phyloP scores from a whole-genome alignment of 495 filamentous ascomycete genomes.

The Elasticomyces elasticus region DNA sequence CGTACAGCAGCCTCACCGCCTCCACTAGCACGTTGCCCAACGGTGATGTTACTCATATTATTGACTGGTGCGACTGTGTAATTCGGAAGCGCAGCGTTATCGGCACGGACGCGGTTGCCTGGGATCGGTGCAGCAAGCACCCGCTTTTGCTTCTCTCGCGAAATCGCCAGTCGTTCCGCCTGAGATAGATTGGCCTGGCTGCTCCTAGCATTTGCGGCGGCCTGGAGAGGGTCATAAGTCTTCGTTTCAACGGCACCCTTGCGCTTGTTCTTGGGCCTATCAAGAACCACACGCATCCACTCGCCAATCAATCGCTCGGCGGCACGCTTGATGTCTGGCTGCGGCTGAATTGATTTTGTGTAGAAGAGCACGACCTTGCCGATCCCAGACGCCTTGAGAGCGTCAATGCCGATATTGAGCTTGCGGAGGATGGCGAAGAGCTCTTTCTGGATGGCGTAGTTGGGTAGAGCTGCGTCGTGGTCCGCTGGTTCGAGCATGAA shows the following conservation, averaged over 20 bases:
- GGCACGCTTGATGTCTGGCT: slow-evolving; percentile 79
- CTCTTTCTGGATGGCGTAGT: slow-evolving; percentile 94
- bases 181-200: background rate
- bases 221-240: slow-evolving; percentile 34
- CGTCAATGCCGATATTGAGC: slow-evolving; percentile 81
- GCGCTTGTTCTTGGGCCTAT: slow-evolving; percentile 84
- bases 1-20: background rate
- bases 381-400: slow-evolving; percentile 79
- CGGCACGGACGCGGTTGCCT: slow-evolving; percentile 61
- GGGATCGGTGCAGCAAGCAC: slow-evolving; percentile 56
- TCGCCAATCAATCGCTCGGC: slow-evolving; percentile 84
- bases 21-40: background rate
- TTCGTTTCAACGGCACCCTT: slow-evolving; percentile 46
- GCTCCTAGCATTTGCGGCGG: slow-evolving; percentile 13
- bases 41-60: slow-evolving; percentile 35
- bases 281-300: slow-evolving; percentile 94
- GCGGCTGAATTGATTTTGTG: slow-evolving; percentile 81
- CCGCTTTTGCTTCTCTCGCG: slow-evolving; percentile 58
- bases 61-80: slow-evolving; percentile 73
- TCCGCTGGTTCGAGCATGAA: slow-evolving; percentile 91
- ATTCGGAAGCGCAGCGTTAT: slow-evolving; percentile 54
- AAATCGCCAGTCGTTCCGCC: slow-evolving; percentile 20
- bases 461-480: slow-evolving; percentile 81
- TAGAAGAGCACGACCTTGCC: slow-evolving; percentile 96
- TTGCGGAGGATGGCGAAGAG: slow-evolving; percentile 70